Conservation (phyloP, 805 yeast genomes). For the Hemisphaericaspora nanyangensis region DNA sequence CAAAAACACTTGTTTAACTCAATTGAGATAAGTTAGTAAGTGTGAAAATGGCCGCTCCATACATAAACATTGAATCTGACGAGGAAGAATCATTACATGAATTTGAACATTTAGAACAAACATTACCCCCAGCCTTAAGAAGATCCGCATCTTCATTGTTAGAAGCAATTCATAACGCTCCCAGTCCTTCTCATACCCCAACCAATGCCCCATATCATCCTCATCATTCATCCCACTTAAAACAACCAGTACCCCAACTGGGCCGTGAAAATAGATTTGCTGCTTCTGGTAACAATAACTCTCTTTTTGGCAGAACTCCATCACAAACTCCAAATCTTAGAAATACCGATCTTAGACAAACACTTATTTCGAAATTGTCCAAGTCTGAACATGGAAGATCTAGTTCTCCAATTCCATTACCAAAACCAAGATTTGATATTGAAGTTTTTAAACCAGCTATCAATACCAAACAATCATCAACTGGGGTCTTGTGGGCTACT, state of each 20-base stretch:
- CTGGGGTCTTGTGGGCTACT: constrained; percentile 64
- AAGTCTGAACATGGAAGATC: constrained; percentile 33
- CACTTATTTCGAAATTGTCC: constrained; percentile 26
- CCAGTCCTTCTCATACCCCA: constrained; percentile 5
- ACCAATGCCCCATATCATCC: not conserved
- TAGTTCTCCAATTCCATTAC: constrained; percentile 48
- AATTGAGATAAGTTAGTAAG: too few species aligned
- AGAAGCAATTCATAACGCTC: constrained; percentile 27
- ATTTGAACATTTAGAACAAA: constrained; percentile 41
- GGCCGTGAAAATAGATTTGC: constrained; percentile 15
- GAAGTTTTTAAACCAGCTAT: constrained; percentile 53
- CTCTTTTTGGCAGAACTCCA: constrained; percentile 4
- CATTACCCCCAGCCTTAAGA: constrained; percentile 37
- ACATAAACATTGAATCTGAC: not conserved
- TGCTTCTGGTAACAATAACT: constrained; percentile 7
- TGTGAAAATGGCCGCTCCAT: not conserved
- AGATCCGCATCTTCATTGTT: constrained; percentile 36
- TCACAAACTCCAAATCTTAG: constrained; percentile 10
- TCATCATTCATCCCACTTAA: not conserved
- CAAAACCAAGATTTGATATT: constrained; percentile 42
- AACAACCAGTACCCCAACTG: not conserved
- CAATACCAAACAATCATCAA: constrained; percentile 55
- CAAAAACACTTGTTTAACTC: too few species aligned
- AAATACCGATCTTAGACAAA: constrained; percentile 13
- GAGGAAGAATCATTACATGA: constrained; percentile 28